phyloP scores from a whole-genome alignment of 2,329 filamentous ascomycete genomes.

The Stachybotrys chlorohalonatus region DNA sequence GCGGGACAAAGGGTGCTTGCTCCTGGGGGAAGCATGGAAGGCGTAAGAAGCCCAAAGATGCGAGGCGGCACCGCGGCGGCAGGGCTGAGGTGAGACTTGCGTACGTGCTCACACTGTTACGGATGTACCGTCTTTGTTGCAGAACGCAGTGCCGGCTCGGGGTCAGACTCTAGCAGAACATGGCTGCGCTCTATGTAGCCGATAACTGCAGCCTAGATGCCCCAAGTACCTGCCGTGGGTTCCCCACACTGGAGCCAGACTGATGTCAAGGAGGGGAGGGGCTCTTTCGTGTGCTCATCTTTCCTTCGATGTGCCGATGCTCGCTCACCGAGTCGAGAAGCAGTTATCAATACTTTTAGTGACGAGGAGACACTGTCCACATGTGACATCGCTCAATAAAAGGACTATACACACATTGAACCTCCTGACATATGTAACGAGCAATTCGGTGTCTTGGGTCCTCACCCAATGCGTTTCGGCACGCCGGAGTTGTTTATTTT shows the following conservation, averaged over 20 bases:
- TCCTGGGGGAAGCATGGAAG: constrained; percentile 20
- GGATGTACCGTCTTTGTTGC: not conserved
- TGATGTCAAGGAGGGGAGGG: not conserved
- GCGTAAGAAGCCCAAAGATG: constrained; percentile 34
- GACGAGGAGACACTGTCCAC: no score
- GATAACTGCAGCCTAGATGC: not conserved
- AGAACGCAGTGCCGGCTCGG: no score
- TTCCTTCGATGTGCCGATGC: no score
- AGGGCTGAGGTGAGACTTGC: constrained; percentile 5
- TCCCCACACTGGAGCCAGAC: not conserved
- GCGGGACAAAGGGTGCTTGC: not conserved
- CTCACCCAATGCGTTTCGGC: no score
- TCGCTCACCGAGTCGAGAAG: no score
- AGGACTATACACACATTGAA: no score
- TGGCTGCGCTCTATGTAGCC: not conserved
- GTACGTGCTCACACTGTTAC: not conserved
- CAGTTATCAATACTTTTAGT: no score
- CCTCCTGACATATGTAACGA: no score
- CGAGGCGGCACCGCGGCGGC: constrained; percentile 1
- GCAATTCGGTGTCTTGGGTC: no score
- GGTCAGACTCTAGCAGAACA: not conserved
- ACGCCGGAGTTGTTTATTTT: no score
- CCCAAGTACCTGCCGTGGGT: not conserved
- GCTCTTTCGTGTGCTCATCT: not conserved
- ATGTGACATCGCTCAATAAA: no score